Conservation (phyloP, 495 filamentous ascomycete genomes). For the Penicillium cinerascens region DNA sequence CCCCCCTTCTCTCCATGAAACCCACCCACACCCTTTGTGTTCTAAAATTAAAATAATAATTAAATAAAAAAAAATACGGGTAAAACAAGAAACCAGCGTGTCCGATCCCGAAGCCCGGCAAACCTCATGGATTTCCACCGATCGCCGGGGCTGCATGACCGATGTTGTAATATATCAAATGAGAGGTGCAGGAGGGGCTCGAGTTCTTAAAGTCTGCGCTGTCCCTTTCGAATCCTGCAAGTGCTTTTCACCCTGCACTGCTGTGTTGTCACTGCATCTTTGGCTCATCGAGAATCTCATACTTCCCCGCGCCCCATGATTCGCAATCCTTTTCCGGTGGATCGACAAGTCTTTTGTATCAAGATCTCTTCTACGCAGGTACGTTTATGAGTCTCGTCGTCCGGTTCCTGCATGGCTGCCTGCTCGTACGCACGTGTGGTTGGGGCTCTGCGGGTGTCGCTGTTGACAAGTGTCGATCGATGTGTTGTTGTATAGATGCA, state of each 20-base stretch:
- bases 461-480: not conserved
- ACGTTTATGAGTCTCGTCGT: constrained; percentile 4
- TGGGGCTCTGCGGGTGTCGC: constrained; percentile 18
- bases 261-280: constrained; percentile 29
- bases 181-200: constrained; percentile 45
- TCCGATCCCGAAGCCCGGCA: constrained; percentile 24
- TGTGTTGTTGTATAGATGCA: not conserved
- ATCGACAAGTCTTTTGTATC: constrained; percentile 11
- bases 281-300: constrained; percentile 7
- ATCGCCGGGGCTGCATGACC: constrained; percentile 50
- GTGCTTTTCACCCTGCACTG: constrained; percentile 26
- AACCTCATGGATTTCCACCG: constrained; percentile 35
- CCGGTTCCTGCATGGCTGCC: constrained; percentile 23
- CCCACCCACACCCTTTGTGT: constrained; percentile 2
- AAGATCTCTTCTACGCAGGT: constrained; percentile 15
- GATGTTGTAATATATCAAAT: constrained; percentile 52
- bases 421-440: constrained; percentile 23
- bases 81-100: constrained; percentile 3
- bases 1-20: not conserved
- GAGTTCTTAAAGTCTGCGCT: constrained; percentile 38
- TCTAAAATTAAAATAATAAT: constrained; percentile 5
- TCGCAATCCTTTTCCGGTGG: constrained; percentile 12
- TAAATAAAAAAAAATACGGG: constrained; percentile 3
- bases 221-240: constrained; percentile 29
- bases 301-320: constrained; percentile 15